Evolutionary conservation across 1,139 yeast genomes (phyloP), one percentile per base, ranked within the genome.

Genomic region (Candida sp.): DNA sequence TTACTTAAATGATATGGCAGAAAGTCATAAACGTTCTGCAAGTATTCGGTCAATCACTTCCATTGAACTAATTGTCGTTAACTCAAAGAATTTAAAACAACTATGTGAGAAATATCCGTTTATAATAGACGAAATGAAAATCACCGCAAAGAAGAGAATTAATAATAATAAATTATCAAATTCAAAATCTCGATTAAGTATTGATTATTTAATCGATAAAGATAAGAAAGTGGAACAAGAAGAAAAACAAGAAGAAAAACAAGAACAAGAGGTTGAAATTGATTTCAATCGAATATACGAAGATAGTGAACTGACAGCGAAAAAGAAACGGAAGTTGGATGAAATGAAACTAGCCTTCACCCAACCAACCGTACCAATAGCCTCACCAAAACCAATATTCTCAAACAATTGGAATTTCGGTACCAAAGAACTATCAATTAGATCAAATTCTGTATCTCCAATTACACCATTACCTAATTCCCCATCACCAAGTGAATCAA

Each of bases 21-120:
- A 53, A 11, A 54, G 52, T 21, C 29, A 25, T 11, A 54, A 51
- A 22, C 63, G 91, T 49, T 75, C 82, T 36, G 90, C 90, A 0
- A 77, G 80, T 42, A 79, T 84, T 30, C 66, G 90, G 43, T 72
- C 88, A 0, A 76, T 83, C 8, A 68, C 83, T 2, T 71, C 75
- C 22, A 79, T 81, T 21, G 87, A 82, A 44, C 70, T 84, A 36
- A 66, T 85, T 43, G 81, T 82, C 5, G 75, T 84, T 9, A 74
- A 79, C 37, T 78, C 81, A 12, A 71, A 74, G 30, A 73, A 75
- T 21, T 59, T 85, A 41, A 75, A 77, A 48, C 63, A 64, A 8
- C 61, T 85, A 33, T 81, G 87, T 54, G 58, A 64, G 7, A 68
- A 78, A 46, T 83, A 79, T 53, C 88, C 90, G 0, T 64, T 68